Evolutionary conservation across 2,329 filamentous ascomycete genomes (phyloP).

Genomic region (Hymenoscyphus fructigenus): DNA sequence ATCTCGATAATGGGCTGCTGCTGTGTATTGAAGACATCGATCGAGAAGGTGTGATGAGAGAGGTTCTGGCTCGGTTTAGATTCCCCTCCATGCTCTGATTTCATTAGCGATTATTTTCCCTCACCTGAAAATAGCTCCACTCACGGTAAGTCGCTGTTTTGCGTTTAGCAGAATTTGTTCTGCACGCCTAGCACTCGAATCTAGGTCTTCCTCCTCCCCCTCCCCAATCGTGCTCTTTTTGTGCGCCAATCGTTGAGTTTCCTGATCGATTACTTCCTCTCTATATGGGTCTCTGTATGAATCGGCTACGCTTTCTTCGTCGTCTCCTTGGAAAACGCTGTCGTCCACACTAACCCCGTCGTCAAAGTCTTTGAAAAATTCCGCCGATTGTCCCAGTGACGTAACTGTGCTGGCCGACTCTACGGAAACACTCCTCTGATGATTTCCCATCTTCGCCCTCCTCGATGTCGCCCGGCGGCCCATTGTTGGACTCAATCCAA

Average conservation of each 20-base stretch:
- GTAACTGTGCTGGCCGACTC: conserved; percentile 63
- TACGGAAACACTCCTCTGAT: conserved; percentile 54
- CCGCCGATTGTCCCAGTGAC: conserved; percentile 46
- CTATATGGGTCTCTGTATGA: conserved; percentile 35
- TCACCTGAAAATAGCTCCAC: conserved; percentile 36
- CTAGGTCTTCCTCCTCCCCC: conserved; percentile 59
- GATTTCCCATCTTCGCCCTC: conserved; percentile 44
- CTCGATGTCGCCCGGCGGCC: conserved; percentile 47
- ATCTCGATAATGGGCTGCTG: conserved; percentile 39
- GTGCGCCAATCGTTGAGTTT: conserved; percentile 29
- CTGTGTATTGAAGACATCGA: conserved; percentile 47
- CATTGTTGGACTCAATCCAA: conserved; percentile 48
- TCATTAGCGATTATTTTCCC: conserved; percentile 19
- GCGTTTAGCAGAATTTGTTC: conserved; percentile 92
- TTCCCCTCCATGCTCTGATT: conserved; percentile 89
- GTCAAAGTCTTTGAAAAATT: conserved; percentile 60
- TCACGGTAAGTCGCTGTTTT: conserved; percentile 81
- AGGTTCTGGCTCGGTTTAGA: conserved; percentile 72
- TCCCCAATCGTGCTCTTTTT: conserved; percentile 38
- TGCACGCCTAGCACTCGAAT: conserved; percentile 74
- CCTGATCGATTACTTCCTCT: conserved; percentile 34
- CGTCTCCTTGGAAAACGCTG: conserved; percentile 65
- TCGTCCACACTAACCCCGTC: conserved; percentile 62
- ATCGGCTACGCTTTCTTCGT: conserved; percentile 61
- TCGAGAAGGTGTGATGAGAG: conserved; percentile 53